A percentile compares a stretch with the other conserved stretches of the same genome.
Evolutionary conservation across 306 rosid genomes (phyloP).

Genomic region (Oemleria cerasiformis): DNA sequence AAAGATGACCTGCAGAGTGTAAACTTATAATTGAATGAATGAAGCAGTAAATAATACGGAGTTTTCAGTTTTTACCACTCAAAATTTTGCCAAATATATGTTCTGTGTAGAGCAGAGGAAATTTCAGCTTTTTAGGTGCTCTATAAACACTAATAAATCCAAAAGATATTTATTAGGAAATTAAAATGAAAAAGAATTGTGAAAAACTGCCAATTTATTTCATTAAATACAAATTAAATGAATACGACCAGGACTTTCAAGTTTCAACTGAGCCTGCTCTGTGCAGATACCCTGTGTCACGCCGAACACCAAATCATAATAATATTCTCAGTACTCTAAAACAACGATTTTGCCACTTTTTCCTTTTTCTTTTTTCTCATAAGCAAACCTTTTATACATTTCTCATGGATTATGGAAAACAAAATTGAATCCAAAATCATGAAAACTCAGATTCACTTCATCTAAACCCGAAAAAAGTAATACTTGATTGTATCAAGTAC

Average conservation of each 20-base stretch:
- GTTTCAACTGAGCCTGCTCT: constrained; percentile 36
- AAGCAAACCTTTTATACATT: constrained; percentile 28
- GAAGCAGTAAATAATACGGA: too few species aligned
- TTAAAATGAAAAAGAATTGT: not conserved
- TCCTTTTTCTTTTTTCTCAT: constrained; percentile 18
- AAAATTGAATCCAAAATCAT: constrained; percentile 1
- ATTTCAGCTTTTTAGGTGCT: constrained; percentile 6
- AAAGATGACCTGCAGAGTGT: too few species aligned
- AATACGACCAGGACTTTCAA: constrained; percentile 37
- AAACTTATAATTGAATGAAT: too few species aligned
- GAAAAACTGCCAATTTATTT: constrained; percentile 24
- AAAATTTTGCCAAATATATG: not conserved
- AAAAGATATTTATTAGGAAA: constrained; percentile 2
- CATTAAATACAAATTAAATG: constrained; percentile 44
- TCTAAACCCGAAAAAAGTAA: too few species aligned
- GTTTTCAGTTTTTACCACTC: not conserved
- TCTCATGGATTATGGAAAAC: constrained; percentile 20
- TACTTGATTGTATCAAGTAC: too few species aligned
- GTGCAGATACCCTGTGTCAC: constrained; percentile 50
- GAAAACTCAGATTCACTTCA: constrained; percentile 32
- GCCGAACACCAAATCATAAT: constrained; percentile 27
- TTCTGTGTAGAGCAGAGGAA: not conserved
- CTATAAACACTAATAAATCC: not conserved
- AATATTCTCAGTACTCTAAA: constrained; percentile 35
- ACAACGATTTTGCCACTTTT: constrained; percentile 34